A percentile compares a stretch with the other conserved stretches of the same genome.
Conservation (phyloP, 2,329 filamentous ascomycete genomes). For the Neurospora sp. region DNA sequence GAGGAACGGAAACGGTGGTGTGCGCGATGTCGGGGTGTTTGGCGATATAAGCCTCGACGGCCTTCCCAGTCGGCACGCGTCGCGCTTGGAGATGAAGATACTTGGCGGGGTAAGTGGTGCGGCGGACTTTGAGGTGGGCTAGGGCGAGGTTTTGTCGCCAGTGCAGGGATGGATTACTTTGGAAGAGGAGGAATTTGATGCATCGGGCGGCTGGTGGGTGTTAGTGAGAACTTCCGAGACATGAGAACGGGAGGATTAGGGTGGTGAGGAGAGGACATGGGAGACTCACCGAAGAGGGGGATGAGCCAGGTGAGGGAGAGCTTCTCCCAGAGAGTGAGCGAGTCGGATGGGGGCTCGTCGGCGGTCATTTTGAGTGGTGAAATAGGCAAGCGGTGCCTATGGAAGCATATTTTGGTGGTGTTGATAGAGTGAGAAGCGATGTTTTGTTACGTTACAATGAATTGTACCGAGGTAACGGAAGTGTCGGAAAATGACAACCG, state of each 20-base stretch:
- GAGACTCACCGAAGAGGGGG: not conserved
- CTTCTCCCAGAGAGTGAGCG: not conserved
- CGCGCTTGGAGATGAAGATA: constrained; percentile 5
- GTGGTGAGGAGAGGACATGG: not conserved
- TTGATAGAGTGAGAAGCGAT: not conserved
- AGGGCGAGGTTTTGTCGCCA: constrained; percentile 10
- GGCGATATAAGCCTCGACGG: constrained; percentile 1
- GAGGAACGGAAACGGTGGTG: not conserved
- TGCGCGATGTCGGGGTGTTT: not conserved
- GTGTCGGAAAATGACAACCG: not conserved
- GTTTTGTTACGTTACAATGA: not conserved
- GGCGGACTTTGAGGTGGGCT: constrained; percentile 3
- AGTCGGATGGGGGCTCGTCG: not conserved
- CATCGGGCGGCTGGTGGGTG: not conserved
- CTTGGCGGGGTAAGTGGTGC: constrained; percentile 3
- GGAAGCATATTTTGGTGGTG: not conserved
- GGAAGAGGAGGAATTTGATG: not conserved
- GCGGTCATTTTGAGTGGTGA: not conserved
- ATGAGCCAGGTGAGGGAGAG: not conserved
- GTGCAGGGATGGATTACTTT: constrained; percentile 3
- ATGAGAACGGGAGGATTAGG: not conserved
- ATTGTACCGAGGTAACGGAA: not conserved
- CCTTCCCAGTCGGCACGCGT: constrained; percentile 1
- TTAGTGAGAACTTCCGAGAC: not conserved
- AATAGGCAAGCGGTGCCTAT: not conserved